Conservation (phyloP, 2,329 filamentous ascomycete species). For the Fusarium guadeloupense region DNA sequence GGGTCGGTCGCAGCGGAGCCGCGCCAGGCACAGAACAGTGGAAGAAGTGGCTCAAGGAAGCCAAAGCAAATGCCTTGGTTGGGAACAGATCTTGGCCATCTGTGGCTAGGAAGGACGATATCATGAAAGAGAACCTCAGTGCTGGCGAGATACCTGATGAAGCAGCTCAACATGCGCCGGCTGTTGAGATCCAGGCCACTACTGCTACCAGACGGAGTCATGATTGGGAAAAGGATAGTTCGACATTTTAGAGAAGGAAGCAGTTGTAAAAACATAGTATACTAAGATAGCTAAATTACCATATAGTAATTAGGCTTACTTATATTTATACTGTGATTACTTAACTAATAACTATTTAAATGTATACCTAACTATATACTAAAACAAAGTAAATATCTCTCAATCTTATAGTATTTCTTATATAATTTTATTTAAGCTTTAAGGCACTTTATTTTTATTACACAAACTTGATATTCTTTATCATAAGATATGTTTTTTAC, state of each 20-base stretch:
- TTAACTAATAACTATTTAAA: too few species aligned
- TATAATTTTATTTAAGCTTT: too few species aligned
- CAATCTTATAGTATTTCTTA: too few species aligned
- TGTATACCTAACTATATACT: too few species aligned
- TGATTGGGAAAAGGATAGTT: constrained; percentile 36
- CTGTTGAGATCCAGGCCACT: constrained; percentile 38
- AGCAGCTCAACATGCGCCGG: constrained; percentile 46
- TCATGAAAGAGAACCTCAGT: constrained; percentile 52
- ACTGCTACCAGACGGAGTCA: constrained; percentile 18
- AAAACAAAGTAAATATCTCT: too few species aligned
- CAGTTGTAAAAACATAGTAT: too few species aligned
- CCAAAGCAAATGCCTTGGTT: constrained; percentile 51
- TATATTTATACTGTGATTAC: too few species aligned
- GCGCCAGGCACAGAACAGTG: constrained; percentile 63
- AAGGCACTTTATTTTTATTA: too few species aligned
- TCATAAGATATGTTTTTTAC: too few species aligned
- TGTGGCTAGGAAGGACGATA: constrained; percentile 59
- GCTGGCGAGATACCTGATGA: constrained; percentile 34
- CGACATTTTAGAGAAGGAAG: constrained; percentile 34
- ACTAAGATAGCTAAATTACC: too few species aligned
- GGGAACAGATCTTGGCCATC: constrained; percentile 54
- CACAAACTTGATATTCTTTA: too few species aligned
- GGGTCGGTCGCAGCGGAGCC: constrained; percentile 62
- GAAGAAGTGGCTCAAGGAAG: constrained; percentile 63
- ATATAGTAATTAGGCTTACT: too few species aligned